Percentiles rank a stretch among this genome's conserved stretches.
Conservation (phyloP, 2,329 filamentous ascomycete genomes). For the Diaporthe sp. region DNA sequence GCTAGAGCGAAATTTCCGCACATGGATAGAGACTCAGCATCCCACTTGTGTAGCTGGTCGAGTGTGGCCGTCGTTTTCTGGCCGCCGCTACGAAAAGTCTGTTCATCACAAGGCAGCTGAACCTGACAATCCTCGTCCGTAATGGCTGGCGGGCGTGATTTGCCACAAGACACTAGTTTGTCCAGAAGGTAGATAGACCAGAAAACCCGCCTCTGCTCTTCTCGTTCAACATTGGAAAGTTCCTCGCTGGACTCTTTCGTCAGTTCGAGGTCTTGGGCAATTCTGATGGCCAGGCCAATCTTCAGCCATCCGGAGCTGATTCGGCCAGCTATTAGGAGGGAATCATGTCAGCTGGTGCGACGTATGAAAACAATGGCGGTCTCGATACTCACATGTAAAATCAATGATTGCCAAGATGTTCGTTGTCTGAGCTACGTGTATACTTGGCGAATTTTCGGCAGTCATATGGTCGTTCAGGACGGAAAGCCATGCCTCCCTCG, state of each 20-base stretch:
- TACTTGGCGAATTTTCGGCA: background rate
- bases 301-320: slow-evolving; percentile 3
- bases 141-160: background rate
- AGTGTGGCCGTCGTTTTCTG: background rate
- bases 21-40: background rate
- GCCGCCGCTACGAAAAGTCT: background rate
- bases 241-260: background rate
- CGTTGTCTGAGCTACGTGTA: slow-evolving; percentile 7
- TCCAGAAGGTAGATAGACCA: slow-evolving; percentile 16
- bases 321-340: background rate
- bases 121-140: background rate
- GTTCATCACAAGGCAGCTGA: slow-evolving; percentile 1
- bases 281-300: slow-evolving; percentile 12
- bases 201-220: slow-evolving; percentile 1
- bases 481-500: slow-evolving; percentile 6
- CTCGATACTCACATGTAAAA: slow-evolving; percentile 1
- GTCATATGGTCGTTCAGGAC: slow-evolving; percentile 18
- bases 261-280: slow-evolving; percentile 1
- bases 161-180: slow-evolving; percentile 5
- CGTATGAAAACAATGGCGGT: too few relatives aligned
- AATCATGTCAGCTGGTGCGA: background rate
- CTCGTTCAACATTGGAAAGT: background rate
- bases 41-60: background rate
- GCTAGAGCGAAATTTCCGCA: slow-evolving; percentile 1
- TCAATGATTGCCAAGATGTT: slow-evolving; percentile 10